Evolutionary conservation across 208 protist species (phyloP).

Genomic region (Leishmania tarentolae): DNA sequence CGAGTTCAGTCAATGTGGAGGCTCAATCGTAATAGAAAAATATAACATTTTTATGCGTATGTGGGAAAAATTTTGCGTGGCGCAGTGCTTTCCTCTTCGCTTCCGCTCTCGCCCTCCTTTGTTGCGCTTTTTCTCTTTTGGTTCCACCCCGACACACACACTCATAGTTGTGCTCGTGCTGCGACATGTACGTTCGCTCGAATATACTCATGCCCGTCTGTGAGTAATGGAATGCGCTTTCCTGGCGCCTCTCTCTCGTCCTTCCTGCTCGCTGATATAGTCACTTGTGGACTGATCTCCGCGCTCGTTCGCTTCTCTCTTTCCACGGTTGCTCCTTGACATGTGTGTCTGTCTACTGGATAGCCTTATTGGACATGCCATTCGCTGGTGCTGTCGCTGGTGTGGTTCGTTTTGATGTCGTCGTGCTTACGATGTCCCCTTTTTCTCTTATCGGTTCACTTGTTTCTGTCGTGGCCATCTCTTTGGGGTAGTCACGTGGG

Average conservation of each 20-base stretch:
- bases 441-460: neutral
- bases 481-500: neutral
- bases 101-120: neutral
- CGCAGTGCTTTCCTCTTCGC: neutral
- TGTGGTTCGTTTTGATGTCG: neutral
- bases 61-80: neutral
- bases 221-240: neutral
- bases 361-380: neutral
- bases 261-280: neutral
- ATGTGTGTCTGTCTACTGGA: neutral
- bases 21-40: neutral
- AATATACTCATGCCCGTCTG: neutral
- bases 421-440: too few species aligned
- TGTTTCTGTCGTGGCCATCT: neutral
- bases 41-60: neutral
- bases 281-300: neutral
- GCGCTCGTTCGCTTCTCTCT: neutral
- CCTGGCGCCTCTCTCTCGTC: neutral
- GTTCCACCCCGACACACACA: too few species aligned
- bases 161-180: neutral
- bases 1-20: neutral
- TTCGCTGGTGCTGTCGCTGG: neutral
- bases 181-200: neutral
- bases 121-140: neutral
- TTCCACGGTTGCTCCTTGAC: conserved; percentile 1